A percentile compares a stretch with the other conserved stretches of the same genome.
Evolutionary conservation across 1,284 basidiomycete genomes (phyloP).

Genomic region (Cryptococcus sp.): DNA sequence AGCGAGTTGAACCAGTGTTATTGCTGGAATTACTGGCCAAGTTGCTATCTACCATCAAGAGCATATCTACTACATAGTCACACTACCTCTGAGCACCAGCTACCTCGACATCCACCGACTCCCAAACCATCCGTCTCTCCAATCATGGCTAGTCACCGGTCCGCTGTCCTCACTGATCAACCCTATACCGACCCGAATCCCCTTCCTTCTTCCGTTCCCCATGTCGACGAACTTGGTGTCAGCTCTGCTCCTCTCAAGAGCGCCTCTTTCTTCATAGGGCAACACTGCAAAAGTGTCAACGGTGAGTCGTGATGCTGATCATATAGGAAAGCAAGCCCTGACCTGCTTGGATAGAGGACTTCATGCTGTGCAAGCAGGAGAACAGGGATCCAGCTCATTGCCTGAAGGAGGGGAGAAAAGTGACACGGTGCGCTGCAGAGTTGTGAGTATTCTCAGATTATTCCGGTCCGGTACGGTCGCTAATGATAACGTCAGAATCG

Average conservation of each 20-base stretch:
- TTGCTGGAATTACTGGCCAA: too few relatives aligned
- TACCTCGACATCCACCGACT: too few relatives aligned
- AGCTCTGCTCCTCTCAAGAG: slow-evolving; percentile 95
- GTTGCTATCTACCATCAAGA: too few relatives aligned
- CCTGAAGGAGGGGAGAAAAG: slow-evolving; percentile 91
- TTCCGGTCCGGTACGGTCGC: too few relatives aligned
- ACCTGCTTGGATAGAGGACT: slow-evolving; percentile 72
- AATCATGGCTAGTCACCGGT: slow-evolving; percentile 22
- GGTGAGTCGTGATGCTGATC: slow-evolving; percentile 62
- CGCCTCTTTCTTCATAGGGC: slow-evolving; percentile 95
- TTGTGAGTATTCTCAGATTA: slow-evolving; percentile 64
- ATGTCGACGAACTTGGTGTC: slow-evolving; percentile 85
- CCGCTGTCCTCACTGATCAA: slow-evolving; percentile 44
- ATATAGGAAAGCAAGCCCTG: neutral
- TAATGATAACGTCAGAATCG: slow-evolving; percentile 63
- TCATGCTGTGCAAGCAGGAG: slow-evolving; percentile 98
- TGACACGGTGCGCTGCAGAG: slow-evolving; percentile 93
- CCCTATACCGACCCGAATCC: slow-evolving; percentile 72
- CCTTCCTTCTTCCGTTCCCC: slow-evolving; percentile 71
- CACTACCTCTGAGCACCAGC: too few relatives aligned
- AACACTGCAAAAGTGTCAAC: slow-evolving; percentile 94
- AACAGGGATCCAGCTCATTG: slow-evolving; percentile 88
- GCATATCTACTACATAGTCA: too few relatives aligned
- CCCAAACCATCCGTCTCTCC: neutral
- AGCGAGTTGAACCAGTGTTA: too few relatives aligned